Conservation (phyloP, 2,329 filamentous ascomycete species). For the Aspergillus ibericus region DNA sequence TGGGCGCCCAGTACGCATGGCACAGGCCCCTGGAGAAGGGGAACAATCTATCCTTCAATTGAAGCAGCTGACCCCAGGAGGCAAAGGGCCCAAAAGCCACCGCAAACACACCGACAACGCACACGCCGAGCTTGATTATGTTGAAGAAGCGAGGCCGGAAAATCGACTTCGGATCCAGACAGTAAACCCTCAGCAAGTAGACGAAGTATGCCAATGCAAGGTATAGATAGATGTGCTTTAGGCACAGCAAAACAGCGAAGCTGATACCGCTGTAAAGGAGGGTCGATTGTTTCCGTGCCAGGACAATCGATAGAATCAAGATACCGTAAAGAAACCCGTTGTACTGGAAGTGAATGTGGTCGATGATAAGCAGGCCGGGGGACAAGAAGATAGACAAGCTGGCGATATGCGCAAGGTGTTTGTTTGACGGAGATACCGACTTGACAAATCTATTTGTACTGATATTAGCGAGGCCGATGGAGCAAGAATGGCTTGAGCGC, state of each 20-base stretch:
- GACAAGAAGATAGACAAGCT: conserved; percentile 88
- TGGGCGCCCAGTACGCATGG: conserved; percentile 98
- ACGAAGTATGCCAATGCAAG: conserved; percentile 94
- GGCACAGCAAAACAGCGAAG: conserved; percentile 82
- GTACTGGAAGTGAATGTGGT: conserved; percentile 99
- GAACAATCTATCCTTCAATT: conserved; percentile 81
- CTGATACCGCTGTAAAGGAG: conserved; percentile 75
- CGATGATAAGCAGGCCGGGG: conserved; percentile 91
- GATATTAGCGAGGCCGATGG: conserved; percentile 19
- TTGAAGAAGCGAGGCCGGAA: conserved; percentile 77
- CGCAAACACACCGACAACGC: conserved; percentile 70
- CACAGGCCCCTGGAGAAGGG: conserved; percentile 92
- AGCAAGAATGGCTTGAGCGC: neutral
- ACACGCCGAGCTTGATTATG: conserved; percentile 75
- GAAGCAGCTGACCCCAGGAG: conserved; percentile 75
- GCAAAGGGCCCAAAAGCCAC: conserved; percentile 89
- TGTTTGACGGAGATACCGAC: conserved; percentile 64
- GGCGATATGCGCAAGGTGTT: conserved; percentile 76
- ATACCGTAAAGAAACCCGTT: conserved; percentile 96
- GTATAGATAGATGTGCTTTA: conserved; percentile 98
- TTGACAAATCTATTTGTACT: conserved; percentile 69
- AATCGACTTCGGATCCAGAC: conserved; percentile 73
- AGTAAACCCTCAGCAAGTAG: conserved; percentile 85
- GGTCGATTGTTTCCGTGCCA: conserved; percentile 73
- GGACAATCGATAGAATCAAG: conserved; percentile 79